A percentile compares a stretch with the other conserved stretches of the same genome.
Conservation (phyloP, 2,329 filamentous ascomycete genomes). For the Monilinia fructicola region DNA sequence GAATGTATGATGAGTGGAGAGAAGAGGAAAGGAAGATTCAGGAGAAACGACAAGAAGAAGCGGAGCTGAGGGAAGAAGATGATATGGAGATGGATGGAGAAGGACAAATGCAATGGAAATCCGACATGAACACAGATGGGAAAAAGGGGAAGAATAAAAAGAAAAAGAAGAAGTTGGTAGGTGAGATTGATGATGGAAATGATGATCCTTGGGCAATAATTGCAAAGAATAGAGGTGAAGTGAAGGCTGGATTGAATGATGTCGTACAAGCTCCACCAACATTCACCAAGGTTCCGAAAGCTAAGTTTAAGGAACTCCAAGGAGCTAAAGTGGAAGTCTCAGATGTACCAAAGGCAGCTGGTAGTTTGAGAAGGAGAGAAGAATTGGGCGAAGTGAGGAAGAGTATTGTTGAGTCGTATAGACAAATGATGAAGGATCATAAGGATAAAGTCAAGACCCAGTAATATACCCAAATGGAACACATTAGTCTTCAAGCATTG, state of each 20-base stretch:
- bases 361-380: slow-evolving; percentile 70
- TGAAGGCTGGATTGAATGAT: slow-evolving; percentile 42
- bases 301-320: slow-evolving; percentile 46
- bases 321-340: slow-evolving; percentile 66
- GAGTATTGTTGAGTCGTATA: slow-evolving; percentile 72
- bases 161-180: slow-evolving; percentile 45
- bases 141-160: slow-evolving; percentile 27
- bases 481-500: not conserved
- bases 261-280: slow-evolving; percentile 40
- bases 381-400: slow-evolving; percentile 68
- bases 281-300: slow-evolving; percentile 38
- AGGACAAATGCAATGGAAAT: slow-evolving; percentile 54
- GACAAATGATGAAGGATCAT: slow-evolving; percentile 64
- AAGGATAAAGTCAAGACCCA: slow-evolving; percentile 14
- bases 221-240: slow-evolving; percentile 36
- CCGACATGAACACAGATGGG: slow-evolving; percentile 54
- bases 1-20: slow-evolving; percentile 75
- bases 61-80: slow-evolving; percentile 40
- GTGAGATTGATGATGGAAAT: slow-evolving; percentile 42
- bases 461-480: not conserved
- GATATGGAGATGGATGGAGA: slow-evolving; percentile 37
- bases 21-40: slow-evolving; percentile 59
- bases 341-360: slow-evolving; percentile 66
- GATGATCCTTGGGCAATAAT: slow-evolving; percentile 41
- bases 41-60: slow-evolving; percentile 36